A percentile compares a stretch with the other conserved stretches of the same genome.
Conservation (phyloP, 2,329 filamentous ascomycete species). For the Huntiella moniliformis region DNA sequence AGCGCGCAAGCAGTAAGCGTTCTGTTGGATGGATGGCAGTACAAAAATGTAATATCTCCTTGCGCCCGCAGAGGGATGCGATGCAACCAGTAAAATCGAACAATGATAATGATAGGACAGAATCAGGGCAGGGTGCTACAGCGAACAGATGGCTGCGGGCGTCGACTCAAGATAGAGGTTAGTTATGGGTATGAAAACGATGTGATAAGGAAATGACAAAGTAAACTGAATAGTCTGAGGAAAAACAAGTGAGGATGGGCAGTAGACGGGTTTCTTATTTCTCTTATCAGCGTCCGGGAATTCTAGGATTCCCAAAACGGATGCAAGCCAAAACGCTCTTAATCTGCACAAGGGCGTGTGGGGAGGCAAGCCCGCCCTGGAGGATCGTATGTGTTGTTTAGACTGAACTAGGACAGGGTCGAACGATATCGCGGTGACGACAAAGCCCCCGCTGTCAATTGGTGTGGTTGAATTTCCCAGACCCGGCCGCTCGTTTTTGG, state of each 20-base stretch:
- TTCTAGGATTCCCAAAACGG: conserved; percentile 2
- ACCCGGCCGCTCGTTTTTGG: no score
- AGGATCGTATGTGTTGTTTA: background rate
- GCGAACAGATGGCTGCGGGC: conserved; percentile 2
- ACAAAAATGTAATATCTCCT: background rate
- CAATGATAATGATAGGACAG: background rate
- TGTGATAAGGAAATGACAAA: conserved; percentile 7
- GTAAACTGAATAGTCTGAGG: background rate
- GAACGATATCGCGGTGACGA: background rate
- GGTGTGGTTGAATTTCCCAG: no score
- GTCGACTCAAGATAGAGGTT: conserved; percentile 4
- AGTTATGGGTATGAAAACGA: conserved; percentile 6
- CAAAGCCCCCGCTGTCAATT: no score
- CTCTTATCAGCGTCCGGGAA: conserved; percentile 6
- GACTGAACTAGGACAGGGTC: background rate
- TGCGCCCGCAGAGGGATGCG: conserved; percentile 5
- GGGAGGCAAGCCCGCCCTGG: background rate
- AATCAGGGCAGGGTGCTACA: background rate
- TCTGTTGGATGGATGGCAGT: no score
- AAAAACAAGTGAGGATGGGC: conserved; percentile 1
- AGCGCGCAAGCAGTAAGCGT: no score
- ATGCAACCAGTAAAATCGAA: background rate
- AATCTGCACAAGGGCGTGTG: conserved; percentile 2
- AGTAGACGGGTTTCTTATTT: conserved; percentile 1
- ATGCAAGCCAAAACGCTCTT: conserved; percentile 1